Base-by-base conservation (phyloP, 2,329 filamentous ascomycete genomes). In the Lecanicillium sp. region DNA sequence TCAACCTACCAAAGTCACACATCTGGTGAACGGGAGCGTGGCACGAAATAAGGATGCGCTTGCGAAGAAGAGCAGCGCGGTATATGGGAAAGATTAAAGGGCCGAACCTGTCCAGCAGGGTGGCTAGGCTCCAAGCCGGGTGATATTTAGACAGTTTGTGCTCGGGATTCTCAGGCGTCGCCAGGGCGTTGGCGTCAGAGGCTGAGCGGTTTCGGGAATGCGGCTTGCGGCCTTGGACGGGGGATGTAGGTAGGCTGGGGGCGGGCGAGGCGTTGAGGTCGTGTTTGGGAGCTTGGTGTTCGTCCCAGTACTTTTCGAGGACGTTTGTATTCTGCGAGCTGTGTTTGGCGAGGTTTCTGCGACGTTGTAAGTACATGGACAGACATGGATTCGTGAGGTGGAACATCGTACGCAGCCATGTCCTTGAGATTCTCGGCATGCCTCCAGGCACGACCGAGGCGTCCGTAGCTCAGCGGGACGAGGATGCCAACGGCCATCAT, bases 401-500 rank as follows among this genome's bases (percentile, higher is more conserved):
- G 14, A 35, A 32, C n/a, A 36, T 56, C 68, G 48, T 69, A 87
- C 79, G 69, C 70, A 36, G 87, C 86, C 59, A 97, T 71, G 18
- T 75, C 71, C 63, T 85, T 84, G 46, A 98, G 60, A 15, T 68
- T 74, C 40, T 84, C 76, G 5, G 87, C 88, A 64, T 96, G 88
- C 49, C 82, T 77, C 92, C 92, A 98, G 37, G 83, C 84, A 47
- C 89, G 78, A 4, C 92, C 92, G 17, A 97, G 68, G 39, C 88
- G 76, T 17, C 90, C 90, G 54, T 85, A 84, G 55, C 83, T 90
- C 37, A 95, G 62, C 6, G 87, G 87, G 2, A 97, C 88, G 49
- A 98, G 66, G 19, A 90, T 77, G 29, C 92, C 92, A 1, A 97
- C 87, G 12, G 90, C 85, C 46, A 96, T 80, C 79, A 98, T 96